Conservation (phyloP, 257 asterid genomes). For the Primulina eburnea region DNA sequence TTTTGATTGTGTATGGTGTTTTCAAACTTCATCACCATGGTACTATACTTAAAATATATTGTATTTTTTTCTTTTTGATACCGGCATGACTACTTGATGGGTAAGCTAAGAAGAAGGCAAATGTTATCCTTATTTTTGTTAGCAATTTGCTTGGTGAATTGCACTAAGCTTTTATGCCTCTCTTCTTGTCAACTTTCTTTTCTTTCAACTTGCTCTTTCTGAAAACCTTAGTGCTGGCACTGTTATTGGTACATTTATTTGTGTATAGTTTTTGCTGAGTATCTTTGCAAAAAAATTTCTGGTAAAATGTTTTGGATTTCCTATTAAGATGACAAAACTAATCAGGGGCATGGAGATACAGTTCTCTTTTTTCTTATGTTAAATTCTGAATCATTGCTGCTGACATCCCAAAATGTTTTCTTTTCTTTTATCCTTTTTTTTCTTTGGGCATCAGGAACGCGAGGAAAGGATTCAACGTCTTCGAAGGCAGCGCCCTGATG, state of each 20-base stretch:
- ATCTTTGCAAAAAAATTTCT: neutral
- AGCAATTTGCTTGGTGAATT: conserved; percentile 13
- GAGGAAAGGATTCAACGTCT: conserved; percentile 77
- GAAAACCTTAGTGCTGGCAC: neutral
- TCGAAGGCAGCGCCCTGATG: conserved; percentile 66
- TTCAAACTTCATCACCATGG: neutral
- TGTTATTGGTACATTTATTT: neutral
- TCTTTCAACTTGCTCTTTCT: conserved; percentile 12
- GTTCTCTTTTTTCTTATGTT: conserved; percentile 18
- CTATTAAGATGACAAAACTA: conserved; percentile 2
- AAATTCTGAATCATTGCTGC: conserved; percentile 14
- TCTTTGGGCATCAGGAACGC: conserved; percentile 57
- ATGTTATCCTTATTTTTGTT: neutral
- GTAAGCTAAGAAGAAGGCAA: neutral
- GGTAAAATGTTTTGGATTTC: neutral
- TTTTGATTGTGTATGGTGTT: conserved; percentile 5
- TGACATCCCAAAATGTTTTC: conserved; percentile 11
- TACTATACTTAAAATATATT: neutral
- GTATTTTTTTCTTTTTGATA: neutral
- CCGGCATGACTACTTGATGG: neutral
- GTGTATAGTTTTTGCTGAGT: neutral
- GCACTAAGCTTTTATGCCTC: neutral
- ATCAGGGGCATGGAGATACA: neutral
- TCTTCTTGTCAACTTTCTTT: neutral
- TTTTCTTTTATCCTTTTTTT: conserved; percentile 16